Base-by-base conservation (phyloP, 2,329 filamentous ascomycete genomes). In the Fusarium poae region DNA sequence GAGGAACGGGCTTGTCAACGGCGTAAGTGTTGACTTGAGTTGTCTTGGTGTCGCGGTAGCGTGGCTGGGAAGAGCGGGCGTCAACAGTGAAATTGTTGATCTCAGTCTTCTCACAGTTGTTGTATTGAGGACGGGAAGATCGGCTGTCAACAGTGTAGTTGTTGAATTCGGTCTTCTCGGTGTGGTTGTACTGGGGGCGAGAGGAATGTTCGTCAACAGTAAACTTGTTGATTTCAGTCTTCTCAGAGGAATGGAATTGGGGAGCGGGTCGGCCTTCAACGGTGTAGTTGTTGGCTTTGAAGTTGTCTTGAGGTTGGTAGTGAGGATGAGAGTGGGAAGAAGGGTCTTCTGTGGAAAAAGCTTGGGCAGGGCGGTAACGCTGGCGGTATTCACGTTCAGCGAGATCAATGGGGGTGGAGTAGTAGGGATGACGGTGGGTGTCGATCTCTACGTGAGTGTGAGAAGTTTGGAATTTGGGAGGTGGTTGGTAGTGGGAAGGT, bases 371-470 rank as follows among this genome's bases (percentile, higher is more conserved):
- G 73, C 87, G 86, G 80, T 84, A 82, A 71, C 86, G 86, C 78
- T 88, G 81, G 77, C 88, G 88, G 79, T 90, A 90, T 80, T 89
- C 84, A 81, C 86, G 87, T 81, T 91, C 89, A 77, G 87, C 87
- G 72, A 86, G 79, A 81, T 91, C 89, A 79, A 91, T 84, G 72
- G 84, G 81, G 73, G 80, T 84, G 74, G 83, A 78, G 77, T 81
- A 81, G 68, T 81, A 81, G 67, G 81, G 78, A 76, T 82, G 81
- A 74, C 80, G 79, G 71, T 84, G 84, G 70, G 75, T 76, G 79
- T 92, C 85, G 77, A 89, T 83, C 81, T 92, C 88, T 80, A 92
- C 82, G 79, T 88, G 87, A 79, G 87, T 85, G 79, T 91, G 72
- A 75, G 72, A 74, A 63, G 72, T 87, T 76, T 85, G 82, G 83